These are phyloP conservation scores for Balakata baccata DNA, from an alignment of 345 rosid species.

Conservation along the genomic window DNA sequence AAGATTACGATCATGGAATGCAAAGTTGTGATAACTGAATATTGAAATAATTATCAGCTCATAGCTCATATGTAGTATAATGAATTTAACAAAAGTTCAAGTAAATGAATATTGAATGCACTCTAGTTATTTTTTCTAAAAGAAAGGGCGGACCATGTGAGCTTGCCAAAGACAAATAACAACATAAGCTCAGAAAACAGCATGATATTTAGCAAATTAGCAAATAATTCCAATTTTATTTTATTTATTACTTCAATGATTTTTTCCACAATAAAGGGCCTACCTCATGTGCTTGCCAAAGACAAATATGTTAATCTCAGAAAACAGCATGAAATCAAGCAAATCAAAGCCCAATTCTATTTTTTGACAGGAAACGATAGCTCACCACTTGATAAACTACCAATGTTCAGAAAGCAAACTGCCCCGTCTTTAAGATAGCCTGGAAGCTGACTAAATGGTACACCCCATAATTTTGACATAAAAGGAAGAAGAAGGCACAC, in stretches of 20 bases:
- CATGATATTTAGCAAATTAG: background rate
- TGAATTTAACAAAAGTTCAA: background rate
- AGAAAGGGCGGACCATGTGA: background rate
- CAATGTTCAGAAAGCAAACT: slow-evolving; percentile 82
- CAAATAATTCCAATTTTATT: background rate
- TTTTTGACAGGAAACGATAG: slow-evolving; percentile 1
- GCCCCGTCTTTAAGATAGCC: slow-evolving; percentile 82
- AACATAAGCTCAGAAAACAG: background rate
- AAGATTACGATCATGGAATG: background rate
- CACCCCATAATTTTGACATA: slow-evolving; percentile 90
- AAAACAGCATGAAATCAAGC: background rate
- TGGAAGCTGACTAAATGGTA: slow-evolving; percentile 83
- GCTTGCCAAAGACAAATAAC: background rate
- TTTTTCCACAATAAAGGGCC: background rate
- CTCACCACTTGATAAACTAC: slow-evolving; percentile 65
- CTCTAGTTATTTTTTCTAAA: background rate
- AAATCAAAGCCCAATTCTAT: background rate
- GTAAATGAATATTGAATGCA: background rate
- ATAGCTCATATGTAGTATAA: background rate
- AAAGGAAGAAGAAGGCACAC: slow-evolving; percentile 81
- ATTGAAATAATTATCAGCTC: background rate
- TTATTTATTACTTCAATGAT: too few species aligned
- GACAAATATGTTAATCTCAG: background rate
- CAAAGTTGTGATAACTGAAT: background rate
- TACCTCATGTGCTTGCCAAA: background rate